Evolutionary conservation across 768 basidiomycete species (phyloP).

Genomic region (Lactarius akahatsu): DNA sequence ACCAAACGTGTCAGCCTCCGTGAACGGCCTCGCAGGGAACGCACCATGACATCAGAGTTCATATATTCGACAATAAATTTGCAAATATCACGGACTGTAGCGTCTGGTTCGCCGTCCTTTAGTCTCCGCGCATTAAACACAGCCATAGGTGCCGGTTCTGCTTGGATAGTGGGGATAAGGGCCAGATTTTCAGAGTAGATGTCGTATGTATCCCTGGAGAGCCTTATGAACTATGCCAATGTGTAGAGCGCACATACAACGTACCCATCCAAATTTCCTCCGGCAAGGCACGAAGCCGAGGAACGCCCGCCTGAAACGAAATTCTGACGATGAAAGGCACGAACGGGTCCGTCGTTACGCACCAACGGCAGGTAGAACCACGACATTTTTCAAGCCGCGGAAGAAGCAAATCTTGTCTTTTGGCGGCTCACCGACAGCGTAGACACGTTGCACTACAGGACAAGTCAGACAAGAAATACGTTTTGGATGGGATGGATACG

Average conservation of each 20-base stretch:
- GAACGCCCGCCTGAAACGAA: conserved; percentile 52
- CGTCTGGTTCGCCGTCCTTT: conserved; percentile 38
- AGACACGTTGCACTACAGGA: conserved; percentile 31
- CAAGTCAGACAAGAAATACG: background rate
- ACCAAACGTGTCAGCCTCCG: background rate
- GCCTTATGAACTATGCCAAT: background rate
- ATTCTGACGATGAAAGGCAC: background rate
- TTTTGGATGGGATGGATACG: background rate
- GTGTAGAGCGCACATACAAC: background rate
- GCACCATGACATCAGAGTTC: conserved; percentile 74
- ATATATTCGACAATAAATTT: conserved; percentile 85
- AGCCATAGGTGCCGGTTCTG: conserved; percentile 46
- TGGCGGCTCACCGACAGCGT: conserved; percentile 35
- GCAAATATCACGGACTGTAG: conserved; percentile 68
- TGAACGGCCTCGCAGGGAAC: conserved; percentile 20
- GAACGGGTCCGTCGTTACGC: background rate
- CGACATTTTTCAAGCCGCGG: conserved; percentile 32
- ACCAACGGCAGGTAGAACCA: conserved; percentile 31
- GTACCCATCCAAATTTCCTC: conserved; percentile 79
- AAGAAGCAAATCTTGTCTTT: conserved; percentile 30
- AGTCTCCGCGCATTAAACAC: conserved; percentile 16
- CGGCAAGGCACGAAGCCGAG: conserved; percentile 67
- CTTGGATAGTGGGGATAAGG: conserved; percentile 53
- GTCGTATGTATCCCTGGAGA: conserved; percentile 31
- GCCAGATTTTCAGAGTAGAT: conserved; percentile 51